These are phyloP conservation scores for Secale cereale DNA, from an alignment of 176 grass and related monocot species.

Conservation along the genomic window DNA sequence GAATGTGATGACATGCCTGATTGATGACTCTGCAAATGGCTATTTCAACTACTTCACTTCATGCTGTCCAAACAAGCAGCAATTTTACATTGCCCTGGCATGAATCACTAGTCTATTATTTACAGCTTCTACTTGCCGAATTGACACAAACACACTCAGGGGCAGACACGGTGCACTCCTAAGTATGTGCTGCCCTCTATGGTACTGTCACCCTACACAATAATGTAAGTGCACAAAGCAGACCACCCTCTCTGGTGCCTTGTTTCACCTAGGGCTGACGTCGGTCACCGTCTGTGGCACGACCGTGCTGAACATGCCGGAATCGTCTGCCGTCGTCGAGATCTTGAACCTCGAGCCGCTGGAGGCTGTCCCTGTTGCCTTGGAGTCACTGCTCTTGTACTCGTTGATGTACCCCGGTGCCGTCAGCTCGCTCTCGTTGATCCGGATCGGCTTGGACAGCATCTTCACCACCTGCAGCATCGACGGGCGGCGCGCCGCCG, in stretches of 20 bases:
- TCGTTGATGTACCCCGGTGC: constrained; percentile 63
- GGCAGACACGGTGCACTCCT: not conserved
- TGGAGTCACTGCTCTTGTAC: constrained; percentile 24
- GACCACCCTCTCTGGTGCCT: not conserved
- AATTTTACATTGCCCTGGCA: constrained; percentile 25
- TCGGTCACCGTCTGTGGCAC: constrained; percentile 34
- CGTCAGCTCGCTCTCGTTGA: constrained; percentile 80
- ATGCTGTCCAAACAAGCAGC: constrained; percentile 18
- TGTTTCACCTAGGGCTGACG: constrained; percentile 52
- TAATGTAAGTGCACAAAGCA: not conserved
- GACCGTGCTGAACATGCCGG: constrained; percentile 43
- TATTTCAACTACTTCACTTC: not conserved
- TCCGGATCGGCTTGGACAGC: constrained; percentile 62
- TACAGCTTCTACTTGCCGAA: constrained; percentile 25
- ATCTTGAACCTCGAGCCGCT: constrained; percentile 37
- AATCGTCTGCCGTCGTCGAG: not conserved
- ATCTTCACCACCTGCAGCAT: constrained; percentile 81
- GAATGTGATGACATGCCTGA: not conserved
- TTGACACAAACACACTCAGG: not conserved
- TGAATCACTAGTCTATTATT: constrained; percentile 28
- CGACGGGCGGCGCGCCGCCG: constrained; percentile 49
- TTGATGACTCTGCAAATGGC: not conserved
- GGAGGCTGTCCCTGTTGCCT: constrained; percentile 38
- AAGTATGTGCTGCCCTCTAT: not conserved
- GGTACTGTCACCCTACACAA: not conserved